phyloP scores from a whole-genome alignment of 768 basidiomycete species.

The Asterophora lycoperdoides region DNA sequence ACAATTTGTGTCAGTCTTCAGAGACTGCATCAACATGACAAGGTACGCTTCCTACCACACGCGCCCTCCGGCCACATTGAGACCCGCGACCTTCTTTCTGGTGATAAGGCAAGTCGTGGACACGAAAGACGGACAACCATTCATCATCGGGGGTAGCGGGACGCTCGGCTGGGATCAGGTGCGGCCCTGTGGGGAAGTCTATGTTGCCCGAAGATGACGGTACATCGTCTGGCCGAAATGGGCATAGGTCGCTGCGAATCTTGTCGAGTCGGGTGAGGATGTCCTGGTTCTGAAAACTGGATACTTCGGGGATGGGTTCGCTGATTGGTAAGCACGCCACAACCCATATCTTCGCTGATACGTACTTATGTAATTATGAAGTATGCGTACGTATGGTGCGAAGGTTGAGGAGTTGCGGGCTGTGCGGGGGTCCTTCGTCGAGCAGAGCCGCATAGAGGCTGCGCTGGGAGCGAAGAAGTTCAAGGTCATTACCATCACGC shows the following conservation, averaged over 20 bases:
- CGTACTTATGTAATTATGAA: constrained; percentile 20
- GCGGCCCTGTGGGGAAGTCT: constrained; percentile 12
- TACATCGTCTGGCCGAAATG: not conserved
- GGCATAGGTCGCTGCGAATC: constrained; percentile 70
- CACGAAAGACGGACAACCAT: constrained; percentile 65
- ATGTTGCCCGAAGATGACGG: too few relatives aligned
- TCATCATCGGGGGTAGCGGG: constrained; percentile 83
- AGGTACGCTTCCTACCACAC: constrained; percentile 32
- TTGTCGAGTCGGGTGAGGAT: constrained; percentile 67
- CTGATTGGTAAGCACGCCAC: constrained; percentile 56
- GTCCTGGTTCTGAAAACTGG: constrained; percentile 81
- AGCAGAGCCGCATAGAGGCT: constrained; percentile 47
- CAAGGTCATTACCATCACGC: constrained; percentile 83
- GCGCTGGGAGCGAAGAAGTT: constrained; percentile 68
- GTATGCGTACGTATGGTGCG: constrained; percentile 77
- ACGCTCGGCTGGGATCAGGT: constrained; percentile 91
- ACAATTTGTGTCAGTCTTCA: constrained; percentile 76
- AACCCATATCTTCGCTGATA: not conserved
- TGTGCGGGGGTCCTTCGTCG: constrained; percentile 61
- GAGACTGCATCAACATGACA: constrained; percentile 73
- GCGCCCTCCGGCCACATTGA: not conserved
- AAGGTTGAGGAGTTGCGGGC: constrained; percentile 71
- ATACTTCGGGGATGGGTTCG: constrained; percentile 86
- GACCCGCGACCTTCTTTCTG: not conserved
- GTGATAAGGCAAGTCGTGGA: constrained; percentile 58